A percentile compares a stretch with the other conserved stretches of the same genome.
Evolutionary conservation across 257 asterid species (phyloP).

Genomic region (Petunia secreta): DNA sequence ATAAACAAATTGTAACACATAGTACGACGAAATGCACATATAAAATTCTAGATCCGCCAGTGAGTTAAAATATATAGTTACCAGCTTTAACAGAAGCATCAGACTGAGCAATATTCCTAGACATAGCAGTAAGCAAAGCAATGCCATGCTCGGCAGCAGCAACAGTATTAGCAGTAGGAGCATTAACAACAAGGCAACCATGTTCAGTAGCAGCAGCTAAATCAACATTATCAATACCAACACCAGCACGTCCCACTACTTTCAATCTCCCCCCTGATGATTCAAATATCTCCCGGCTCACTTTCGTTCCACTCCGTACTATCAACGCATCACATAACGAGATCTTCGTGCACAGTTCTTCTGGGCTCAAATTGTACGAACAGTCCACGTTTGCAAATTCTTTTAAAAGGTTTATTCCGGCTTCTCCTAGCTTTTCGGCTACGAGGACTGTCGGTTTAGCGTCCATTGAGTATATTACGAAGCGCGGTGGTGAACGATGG

Average conservation of each 20-base stretch:
- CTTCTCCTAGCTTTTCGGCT: conserved; percentile 88
- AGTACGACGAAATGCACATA: not conserved
- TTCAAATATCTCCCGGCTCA: conserved; percentile 82
- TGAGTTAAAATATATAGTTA: conserved; percentile 30
- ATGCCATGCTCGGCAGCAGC: conserved; percentile 98
- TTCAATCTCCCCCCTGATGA: conserved; percentile 84
- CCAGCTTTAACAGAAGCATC: conserved; percentile 93
- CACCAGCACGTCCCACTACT: conserved; percentile 97
- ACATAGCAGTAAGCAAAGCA: conserved; percentile 85
- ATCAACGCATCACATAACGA: conserved; percentile 85
- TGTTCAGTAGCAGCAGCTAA: conserved; percentile 96
- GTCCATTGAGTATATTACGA: conserved; percentile 70
- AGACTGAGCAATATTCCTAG: conserved; percentile 88
- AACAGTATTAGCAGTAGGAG: conserved; percentile 91
- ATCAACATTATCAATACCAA: conserved; percentile 96
- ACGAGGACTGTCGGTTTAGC: conserved; percentile 89
- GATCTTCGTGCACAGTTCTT: conserved; percentile 90
- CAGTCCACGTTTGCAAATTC: conserved; percentile 85
- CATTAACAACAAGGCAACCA: conserved; percentile 92
- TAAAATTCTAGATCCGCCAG: not conserved
- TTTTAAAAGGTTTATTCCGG: conserved; percentile 70
- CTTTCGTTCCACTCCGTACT: conserved; percentile 92
- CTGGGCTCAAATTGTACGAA: conserved; percentile 78
- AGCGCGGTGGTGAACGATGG: conserved; percentile 41
- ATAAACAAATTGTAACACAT: not conserved